Evolutionary conservation across 1,284 basidiomycete genomes (phyloP).

Genomic region (Butyriboletus appendiculatus): DNA sequence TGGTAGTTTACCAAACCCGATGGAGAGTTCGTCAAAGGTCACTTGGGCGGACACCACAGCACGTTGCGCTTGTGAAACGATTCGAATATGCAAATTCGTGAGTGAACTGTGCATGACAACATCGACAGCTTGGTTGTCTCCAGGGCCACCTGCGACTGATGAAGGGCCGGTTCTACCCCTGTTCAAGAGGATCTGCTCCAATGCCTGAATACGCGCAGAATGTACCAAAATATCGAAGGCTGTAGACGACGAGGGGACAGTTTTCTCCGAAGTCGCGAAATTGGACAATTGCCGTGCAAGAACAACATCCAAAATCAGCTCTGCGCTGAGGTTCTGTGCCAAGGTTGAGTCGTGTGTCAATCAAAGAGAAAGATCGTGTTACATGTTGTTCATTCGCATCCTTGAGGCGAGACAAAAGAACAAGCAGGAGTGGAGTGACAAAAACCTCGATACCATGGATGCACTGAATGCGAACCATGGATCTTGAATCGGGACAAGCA

Average conservation of each 20-base stretch:
- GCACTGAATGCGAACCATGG: slow-evolving; percentile 31
- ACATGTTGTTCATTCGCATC: slow-evolving; percentile 46
- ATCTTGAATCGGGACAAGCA: background rate
- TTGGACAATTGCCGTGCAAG: slow-evolving; percentile 41
- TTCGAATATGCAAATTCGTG: slow-evolving; percentile 18
- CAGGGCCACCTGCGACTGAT: background rate
- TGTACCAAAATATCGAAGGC: slow-evolving; percentile 26
- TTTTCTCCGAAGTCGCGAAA: slow-evolving; percentile 23
- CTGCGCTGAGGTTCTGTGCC: slow-evolving; percentile 42
- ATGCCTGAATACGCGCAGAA: slow-evolving; percentile 26
- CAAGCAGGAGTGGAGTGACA: slow-evolving; percentile 49
- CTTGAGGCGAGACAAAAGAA: slow-evolving; percentile 40
- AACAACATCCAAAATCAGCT: slow-evolving; percentile 49
- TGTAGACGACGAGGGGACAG: background rate
- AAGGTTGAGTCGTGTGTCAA: slow-evolving; percentile 12
- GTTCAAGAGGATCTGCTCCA: slow-evolving; percentile 27
- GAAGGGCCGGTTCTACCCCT: slow-evolving; percentile 1
- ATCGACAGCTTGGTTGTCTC: slow-evolving; percentile 16
- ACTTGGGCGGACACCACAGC: background rate
- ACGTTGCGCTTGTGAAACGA: slow-evolving; percentile 1
- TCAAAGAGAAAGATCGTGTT: slow-evolving; percentile 12
- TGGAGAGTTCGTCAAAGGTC: slow-evolving; percentile 21
- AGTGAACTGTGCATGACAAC: slow-evolving; percentile 22
- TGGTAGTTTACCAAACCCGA: slow-evolving; percentile 13
- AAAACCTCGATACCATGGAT: slow-evolving; percentile 37